phyloP scores from a whole-genome alignment of 805 yeast genomes.

The Yamadazyma paraphyllophila region DNA sequence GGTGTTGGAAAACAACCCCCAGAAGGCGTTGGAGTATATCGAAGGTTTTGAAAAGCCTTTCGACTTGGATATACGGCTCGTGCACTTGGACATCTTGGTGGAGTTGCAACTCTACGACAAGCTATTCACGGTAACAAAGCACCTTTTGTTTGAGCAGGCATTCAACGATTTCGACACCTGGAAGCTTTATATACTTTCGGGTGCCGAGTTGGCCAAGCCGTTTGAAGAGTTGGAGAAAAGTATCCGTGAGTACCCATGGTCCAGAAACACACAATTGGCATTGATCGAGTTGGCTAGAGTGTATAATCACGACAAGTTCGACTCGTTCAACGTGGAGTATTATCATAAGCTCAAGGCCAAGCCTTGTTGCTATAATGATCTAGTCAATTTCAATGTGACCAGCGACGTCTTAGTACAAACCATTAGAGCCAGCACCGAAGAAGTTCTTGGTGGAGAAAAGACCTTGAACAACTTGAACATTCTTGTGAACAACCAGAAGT shows the following conservation, averaged over 20 bases:
- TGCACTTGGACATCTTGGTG: constrained; percentile 49
- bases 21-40: constrained; percentile 7
- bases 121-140: constrained; percentile 39
- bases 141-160: constrained; percentile 43
- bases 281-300: constrained; percentile 22
- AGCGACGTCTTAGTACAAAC: constrained; percentile 21
- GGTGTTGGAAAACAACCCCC: constrained; percentile 1
- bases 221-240: constrained; percentile 26
- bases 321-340: constrained; percentile 37
- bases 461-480: constrained; percentile 18
- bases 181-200: constrained; percentile 53
- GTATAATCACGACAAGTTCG: constrained; percentile 21
- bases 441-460: not conserved
- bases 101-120: constrained; percentile 40
- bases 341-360: constrained; percentile 50
- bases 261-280: constrained; percentile 33
- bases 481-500: constrained; percentile 47
- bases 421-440: not conserved
- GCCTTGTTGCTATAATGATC: constrained; percentile 63
- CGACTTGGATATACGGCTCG: constrained; percentile 63
- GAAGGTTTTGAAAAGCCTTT: constrained; percentile 21
- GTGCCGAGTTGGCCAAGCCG: constrained; percentile 29
- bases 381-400: constrained; percentile 31
- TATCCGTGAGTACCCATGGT: constrained; percentile 12
- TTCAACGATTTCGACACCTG: constrained; percentile 81